A percentile compares a stretch with the other conserved stretches of the same genome.
These are phyloP conservation scores for Angophora floribunda DNA, from an alignment of 345 rosid species.

Conservation along the genomic window DNA sequence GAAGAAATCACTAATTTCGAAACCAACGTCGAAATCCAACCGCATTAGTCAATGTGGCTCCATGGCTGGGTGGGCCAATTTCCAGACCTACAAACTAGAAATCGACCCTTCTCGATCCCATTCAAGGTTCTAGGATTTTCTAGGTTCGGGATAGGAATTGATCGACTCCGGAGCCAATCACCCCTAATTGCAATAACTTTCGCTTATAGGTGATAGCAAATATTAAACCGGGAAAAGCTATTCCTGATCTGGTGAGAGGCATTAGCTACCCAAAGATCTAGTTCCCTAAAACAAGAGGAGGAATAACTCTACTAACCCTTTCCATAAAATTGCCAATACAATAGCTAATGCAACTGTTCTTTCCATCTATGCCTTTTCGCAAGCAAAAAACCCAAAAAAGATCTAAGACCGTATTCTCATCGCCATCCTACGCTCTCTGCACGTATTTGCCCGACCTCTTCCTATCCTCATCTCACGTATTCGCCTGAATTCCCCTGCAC, in stretches of 20 bases:
- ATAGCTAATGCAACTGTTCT: too few relatives aligned
- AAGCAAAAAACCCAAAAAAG: not conserved
- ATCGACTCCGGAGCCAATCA: fast-evolving
- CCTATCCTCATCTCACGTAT: too few relatives aligned
- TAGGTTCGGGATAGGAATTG: not conserved
- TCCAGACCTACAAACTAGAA: fast-evolving
- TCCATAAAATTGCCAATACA: too few relatives aligned
- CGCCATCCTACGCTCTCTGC: not conserved
- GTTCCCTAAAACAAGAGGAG: not conserved
- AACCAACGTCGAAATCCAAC: fast-evolving
- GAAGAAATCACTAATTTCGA: not conserved
- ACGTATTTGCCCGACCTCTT: not conserved
- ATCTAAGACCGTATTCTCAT: not conserved
- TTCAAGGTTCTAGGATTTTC: fast-evolving
- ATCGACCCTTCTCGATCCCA: fast-evolving
- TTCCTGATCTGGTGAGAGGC: not conserved
- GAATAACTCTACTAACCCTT: not conserved
- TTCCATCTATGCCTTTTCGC: too few relatives aligned
- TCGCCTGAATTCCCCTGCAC: too few relatives aligned
- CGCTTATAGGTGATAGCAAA: not conserved
- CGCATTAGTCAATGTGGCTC: not conserved
- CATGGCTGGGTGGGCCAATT: fast-evolving
- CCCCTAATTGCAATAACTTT: fast-evolving
- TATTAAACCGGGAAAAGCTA: not conserved
- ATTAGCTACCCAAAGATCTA: not conserved